Percentiles rank a stretch among this genome's conserved stretches.
Evolutionary conservation across 2,329 filamentous ascomycete genomes (phyloP).

Genomic region (Aaosphaeria arxii): DNA sequence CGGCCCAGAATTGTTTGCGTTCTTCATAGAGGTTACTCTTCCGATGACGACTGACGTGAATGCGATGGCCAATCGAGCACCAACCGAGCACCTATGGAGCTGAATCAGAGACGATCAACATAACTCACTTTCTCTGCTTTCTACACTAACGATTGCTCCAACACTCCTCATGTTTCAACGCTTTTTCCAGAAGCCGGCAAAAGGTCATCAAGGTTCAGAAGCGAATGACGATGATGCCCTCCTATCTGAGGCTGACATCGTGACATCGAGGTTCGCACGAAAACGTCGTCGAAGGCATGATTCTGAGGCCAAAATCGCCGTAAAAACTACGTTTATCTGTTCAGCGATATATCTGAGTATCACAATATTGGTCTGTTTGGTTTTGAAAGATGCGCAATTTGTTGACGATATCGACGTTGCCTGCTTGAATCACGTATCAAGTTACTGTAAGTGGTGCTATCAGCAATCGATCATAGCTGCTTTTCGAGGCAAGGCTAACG

Average conservation of each 20-base stretch:
- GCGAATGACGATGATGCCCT: not conserved
- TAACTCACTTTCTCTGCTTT: no score
- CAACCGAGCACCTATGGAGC: no score
- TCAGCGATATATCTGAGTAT: not conserved
- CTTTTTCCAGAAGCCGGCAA: not conserved
- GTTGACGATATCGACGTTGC: slow-evolving; percentile 19
- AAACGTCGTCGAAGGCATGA: not conserved
- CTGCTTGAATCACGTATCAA: slow-evolving; percentile 25
- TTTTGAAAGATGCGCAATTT: not conserved
- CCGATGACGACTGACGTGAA: no score
- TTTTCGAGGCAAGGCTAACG: not conserved
- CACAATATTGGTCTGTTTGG: not conserved
- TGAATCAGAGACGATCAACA: no score
- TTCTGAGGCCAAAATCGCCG: not conserved
- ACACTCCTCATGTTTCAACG: not conserved
- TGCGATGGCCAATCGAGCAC: no score
- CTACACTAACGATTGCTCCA: no score
- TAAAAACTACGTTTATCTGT: not conserved
- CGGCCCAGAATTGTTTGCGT: no score
- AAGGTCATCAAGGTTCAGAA: not conserved
- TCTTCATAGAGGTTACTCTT: no score
- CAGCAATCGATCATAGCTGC: not conserved
- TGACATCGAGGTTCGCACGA: not conserved
- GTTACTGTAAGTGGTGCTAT: slow-evolving; percentile 20
- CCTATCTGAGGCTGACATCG: not conserved